Base-by-base conservation (phyloP, 129 eudicot genomes). In the Escallonia herrerae region DNA sequence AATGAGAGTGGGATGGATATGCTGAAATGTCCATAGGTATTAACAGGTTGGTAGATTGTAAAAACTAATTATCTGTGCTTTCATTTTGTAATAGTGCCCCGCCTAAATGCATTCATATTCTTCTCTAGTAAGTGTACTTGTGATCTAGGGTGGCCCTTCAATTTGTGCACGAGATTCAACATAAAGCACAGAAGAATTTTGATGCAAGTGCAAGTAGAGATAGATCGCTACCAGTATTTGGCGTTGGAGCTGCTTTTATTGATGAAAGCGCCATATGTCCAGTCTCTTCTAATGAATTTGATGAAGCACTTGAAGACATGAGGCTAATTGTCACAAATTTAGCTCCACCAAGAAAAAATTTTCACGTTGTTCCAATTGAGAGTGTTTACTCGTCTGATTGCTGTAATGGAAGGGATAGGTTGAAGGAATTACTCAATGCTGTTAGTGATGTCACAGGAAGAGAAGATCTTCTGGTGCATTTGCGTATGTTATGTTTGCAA, bases 191-290 rank as follows among this genome's bases (percentile, higher is more conserved):
- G 67, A 89, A 84, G 87, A 94, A 94, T 72, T 94, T 77, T 51
- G 90, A 94, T 70, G 99, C 99, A 78, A 84, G 86, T 69, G 99
- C 99, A 78, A 84, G 86, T 69, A 85, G 95, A 81, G 99, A 89
- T 67, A 82, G 87, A 74, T 74, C 87, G 2, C 70, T 94, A 68
- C 90, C 97, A 7, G 99, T 94, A 33, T 89, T 94, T 84, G 93
- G 95, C 63, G 99, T 94, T 62, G 99, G 97, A 56, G 90, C 89
- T 67, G 99, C 95, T 70, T 89, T 83, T 68, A 64, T 94, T 50
- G 94, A 89, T 71, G 95, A 94, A 67, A 76, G 79, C 74, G 82
- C 82, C 63, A 42, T 77, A 22, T 70, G 47, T 77, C 63, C 77
- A n/a, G 58, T 64, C 65, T 64, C 86, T 42, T 74, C 82, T 47